Base-by-base conservation (phyloP, 371 early-diverging fungal species). In the Sporodiniella umbellata region DNA sequence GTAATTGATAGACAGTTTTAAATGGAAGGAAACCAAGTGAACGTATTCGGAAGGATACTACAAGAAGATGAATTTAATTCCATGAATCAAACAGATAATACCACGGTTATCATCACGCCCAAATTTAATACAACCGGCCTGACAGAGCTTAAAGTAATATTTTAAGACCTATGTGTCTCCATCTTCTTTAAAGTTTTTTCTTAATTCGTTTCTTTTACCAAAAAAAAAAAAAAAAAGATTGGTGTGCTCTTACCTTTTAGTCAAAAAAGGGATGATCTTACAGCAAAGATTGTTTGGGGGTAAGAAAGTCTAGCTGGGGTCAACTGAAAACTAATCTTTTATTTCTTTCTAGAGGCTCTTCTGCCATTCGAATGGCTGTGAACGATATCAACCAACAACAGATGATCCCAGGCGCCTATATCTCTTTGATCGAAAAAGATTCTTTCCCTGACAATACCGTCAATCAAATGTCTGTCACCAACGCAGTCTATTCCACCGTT, bases 401-500 rank as follows among this genome's bases (percentile, higher is more conserved):
- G 19, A 35, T 78, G 26, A 82, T 82, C 19, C 79, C 80, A 7
- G 78, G 76, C 7, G 83, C 80, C 12, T 82, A 74, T 37, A 66
- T 82, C 21, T 78, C 79, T 1, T 19, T 82, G 42, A 78, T 82
- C n/a, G 73, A 79, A 51, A 80, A 79, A 43, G 83, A 82, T 35
- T 82, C 83, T 3, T 82, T 72, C 59, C 80, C 80, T 33, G 73
- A 68, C 25, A 43, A 55, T 14, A 70, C 78, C n/a, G 48, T 73
- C 7, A 61, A 68, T 48, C 75, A 64, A 58, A 57, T 58, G 49
- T 61, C 65, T 43, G 66, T 75, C 37, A 78, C 70, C 53, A 70
- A 75, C 49, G 83, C 83, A 26, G 80, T 82, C 33, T 82, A 80
- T 62, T 75, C 83, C 10, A 72, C 79, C 0, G 79, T 82, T 21